Evolutionary conservation across 169 alveolate genomes (phyloP), one percentile per base, ranked within the genome.

Genomic region (Babesia bovis): DNA sequence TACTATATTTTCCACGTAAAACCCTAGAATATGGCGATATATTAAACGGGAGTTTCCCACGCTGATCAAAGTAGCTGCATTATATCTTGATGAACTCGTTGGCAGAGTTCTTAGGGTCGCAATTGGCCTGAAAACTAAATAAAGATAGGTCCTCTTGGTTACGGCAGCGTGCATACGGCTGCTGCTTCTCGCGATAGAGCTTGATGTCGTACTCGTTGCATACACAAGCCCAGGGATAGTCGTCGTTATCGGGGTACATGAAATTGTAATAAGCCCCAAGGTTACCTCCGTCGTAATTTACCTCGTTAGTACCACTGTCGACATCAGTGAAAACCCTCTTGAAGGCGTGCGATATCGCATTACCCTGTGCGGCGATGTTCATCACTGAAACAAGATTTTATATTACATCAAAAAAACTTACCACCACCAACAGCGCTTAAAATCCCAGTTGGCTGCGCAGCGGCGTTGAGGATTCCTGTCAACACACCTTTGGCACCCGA

Each of bases 201-300:
- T 57, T 49, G 41, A 75, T 35, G 49, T 88, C 90, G 36, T 51
- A 58, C 25, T 78, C 83, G 59, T 84, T 85, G 58, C 93, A 88
- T 21, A 82, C 61, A 41, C 93, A 88, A 23, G 93, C 91, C 93
- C 93, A 88, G n/a, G 93, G 93, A 23, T 88, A 88, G 75, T 88
- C 93, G 21, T 83, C 79, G 66, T 84, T 84, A 49, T 85, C 88
- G 17, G 88, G 88, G 74, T 52, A 81, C 88, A 81, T 81, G 45
- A 81, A 81, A 66, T 81, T 81, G 84, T 81, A 81, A 50, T 70
- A 81, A 25, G 88, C 88, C 15, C 87, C 87, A 19, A 78, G n/a
- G 71, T 78, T 78, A 25, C 87, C 87, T 3, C 87, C 87, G 25
- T 66, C 87, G 55, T 33, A 78, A 77, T 78, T 78, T 33, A 65